Conservation (phyloP, 2,329 filamentous ascomycete genomes). For the Plenodomus tracheiphilus region DNA sequence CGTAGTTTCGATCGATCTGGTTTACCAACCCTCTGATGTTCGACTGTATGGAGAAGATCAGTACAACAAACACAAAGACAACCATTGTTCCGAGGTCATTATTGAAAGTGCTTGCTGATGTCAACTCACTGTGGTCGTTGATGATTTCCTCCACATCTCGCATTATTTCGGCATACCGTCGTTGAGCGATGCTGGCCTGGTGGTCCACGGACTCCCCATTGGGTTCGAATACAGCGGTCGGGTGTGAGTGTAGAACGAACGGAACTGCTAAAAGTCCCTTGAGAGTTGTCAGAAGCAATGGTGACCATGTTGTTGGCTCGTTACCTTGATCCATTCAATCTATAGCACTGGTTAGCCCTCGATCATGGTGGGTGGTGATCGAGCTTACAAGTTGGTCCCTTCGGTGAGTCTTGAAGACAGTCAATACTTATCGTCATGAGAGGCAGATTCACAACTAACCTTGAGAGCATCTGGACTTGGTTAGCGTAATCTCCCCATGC, state of each 20-base stretch:
- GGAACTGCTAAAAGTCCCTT: constrained; percentile 78
- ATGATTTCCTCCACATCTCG: constrained; percentile 89
- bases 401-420: constrained; percentile 72
- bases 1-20: constrained; percentile 84
- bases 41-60: constrained; percentile 55
- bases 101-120: background rate
- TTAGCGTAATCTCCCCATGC: constrained; percentile 15
- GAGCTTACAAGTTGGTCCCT: constrained; percentile 81
- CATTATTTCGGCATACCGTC: constrained; percentile 94
- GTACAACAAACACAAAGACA: background rate
- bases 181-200: constrained; percentile 79
- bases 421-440: constrained; percentile 19
- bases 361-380: constrained; percentile 30
- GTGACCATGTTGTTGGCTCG: too few relatives aligned
- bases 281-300: background rate
- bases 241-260: constrained; percentile 94
- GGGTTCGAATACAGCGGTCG: constrained; percentile 79
- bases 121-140: constrained; percentile 77
- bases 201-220: constrained; percentile 66
- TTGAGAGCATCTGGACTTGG: constrained; percentile 62
- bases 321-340: constrained; percentile 89
- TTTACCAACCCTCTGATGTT: constrained; percentile 67
- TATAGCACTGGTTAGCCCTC: constrained; percentile 25
- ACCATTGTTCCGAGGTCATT: background rate
- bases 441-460: constrained; percentile 43